Percentiles rank a stretch among this genome's conserved stretches.
Evolutionary conservation across 305 asterid species (phyloP).

Genomic region (Fraxinus angustifolia): DNA sequence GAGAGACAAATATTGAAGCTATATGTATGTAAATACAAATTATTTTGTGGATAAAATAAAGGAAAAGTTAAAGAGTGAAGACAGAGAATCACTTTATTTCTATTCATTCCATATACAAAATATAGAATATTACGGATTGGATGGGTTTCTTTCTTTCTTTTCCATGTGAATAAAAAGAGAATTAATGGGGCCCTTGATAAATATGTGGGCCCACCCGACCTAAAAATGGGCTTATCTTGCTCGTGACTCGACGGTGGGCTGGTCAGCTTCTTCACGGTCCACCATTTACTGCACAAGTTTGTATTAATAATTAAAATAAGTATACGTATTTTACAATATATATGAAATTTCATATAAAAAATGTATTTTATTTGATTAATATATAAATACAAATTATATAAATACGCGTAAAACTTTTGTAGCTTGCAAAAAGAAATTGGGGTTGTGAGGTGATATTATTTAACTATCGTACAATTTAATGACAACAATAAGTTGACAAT

Average conservation of each 20-base stretch:
- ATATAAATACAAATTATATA: not conserved
- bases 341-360: too few species aligned
- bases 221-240: not conserved
- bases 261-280: not conserved
- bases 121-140: conserved; percentile 19
- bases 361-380: not conserved
- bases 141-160: not conserved
- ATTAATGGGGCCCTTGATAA: conserved; percentile 33
- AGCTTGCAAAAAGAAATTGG: not conserved
- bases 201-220: not conserved
- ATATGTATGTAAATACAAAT: not conserved
- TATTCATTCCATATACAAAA: not conserved
- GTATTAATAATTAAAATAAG: not conserved
- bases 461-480: not conserved
- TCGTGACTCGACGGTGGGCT: not conserved
- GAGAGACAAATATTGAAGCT: conserved; percentile 40
- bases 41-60: not conserved
- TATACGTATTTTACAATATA: too few species aligned
- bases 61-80: conserved; percentile 26
- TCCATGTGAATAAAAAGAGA: conserved; percentile 34
- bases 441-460: not conserved
- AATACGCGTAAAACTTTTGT: too few species aligned
- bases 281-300: not conserved
- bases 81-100: conserved; percentile 47
- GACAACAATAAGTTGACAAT: not conserved